Base-by-base conservation (phyloP, 176 grass and related monocot genomes). In the Lolium multiflorum region DNA sequence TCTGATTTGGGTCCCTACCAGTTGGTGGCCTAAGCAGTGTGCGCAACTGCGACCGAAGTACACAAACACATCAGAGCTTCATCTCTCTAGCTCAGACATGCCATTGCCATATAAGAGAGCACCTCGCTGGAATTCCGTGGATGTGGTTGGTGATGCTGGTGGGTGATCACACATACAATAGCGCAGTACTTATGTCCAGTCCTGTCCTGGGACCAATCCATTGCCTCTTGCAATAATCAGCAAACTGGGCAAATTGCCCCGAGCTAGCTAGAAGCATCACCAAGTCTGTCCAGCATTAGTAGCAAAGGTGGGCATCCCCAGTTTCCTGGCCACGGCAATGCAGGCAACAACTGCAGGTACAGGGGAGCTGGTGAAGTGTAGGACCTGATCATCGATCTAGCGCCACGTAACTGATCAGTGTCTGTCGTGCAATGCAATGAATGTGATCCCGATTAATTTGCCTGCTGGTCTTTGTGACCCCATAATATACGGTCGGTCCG, bases 121-220 rank as follows among this genome's bases (percentile, higher is more conserved):
- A 62, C 78, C 78, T 35, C 54, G 78, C 78, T 82, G 72, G 72
- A 86, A 86, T 78, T 71, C 88, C 71, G 63, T 63, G 12, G 71
- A 43, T 43, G n/a, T 26, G 54, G 71, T 62, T 60, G 41, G 49
- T 68, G 78, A 61, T 47, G 20, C 11, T 82, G 46, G 63, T 64
- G 11, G 41, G 54, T 47, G 44, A 54, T 54, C 51, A 54, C 51
- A 54, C 51, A 54, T 54, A 5, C 4, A 16, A 1, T 35, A 43
- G 18, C 39, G 21, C 5, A 5, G 31, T 35, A 31, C 43, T n/a
- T 68, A 26, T 15, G 51, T 64, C 67, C 55, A 46, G 38, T 35
- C 31, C 9, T 6, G 14, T 43, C 41, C 7, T 35, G 31, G 13
- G 69, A 31, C 76, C 86, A 24, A 11, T 44, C 10, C 11, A 56